Conservation (phyloP, 257 asterid species). For the Eustoma russellianum region DNA sequence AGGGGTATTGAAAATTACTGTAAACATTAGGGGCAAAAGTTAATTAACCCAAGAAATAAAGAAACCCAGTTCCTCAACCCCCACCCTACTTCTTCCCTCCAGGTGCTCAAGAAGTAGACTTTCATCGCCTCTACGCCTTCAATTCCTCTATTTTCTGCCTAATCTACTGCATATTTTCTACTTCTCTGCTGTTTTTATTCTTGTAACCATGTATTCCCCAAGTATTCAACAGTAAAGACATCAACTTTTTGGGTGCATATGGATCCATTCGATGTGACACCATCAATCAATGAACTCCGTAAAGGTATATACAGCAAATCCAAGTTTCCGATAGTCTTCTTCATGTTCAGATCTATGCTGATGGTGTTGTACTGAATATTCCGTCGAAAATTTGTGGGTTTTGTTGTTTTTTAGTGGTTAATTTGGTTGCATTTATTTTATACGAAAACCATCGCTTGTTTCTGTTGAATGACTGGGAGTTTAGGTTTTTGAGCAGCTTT, state of each 20-base stretch:
- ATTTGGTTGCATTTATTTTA: no score
- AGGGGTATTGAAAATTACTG: no score
- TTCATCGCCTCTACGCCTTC: no score
- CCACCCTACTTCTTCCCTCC: no score
- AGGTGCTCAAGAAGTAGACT: no score
- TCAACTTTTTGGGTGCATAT: conserved; percentile 23
- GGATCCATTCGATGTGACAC: conserved; percentile 43
- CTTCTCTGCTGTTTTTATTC: background rate
- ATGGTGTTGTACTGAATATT: background rate
- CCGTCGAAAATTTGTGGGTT: conserved; percentile 6
- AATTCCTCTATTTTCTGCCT: conserved; percentile 4
- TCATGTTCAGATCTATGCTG: conserved; percentile 29
- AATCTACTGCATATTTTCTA: background rate
- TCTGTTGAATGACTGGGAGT: no score
- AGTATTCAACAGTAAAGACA: conserved; percentile 16
- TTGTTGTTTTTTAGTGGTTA: no score
- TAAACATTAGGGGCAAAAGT: no score
- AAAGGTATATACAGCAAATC: conserved; percentile 39
- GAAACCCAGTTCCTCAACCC: no score
- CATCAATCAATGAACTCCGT: conserved; percentile 40
- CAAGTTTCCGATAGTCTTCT: conserved; percentile 22
- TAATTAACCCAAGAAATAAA: no score
- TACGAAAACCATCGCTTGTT: no score
- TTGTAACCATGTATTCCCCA: conserved; percentile 11
- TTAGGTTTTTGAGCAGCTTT: no score